Evolutionary conservation across 306 rosid species (phyloP).

Genomic region (Lathyrus aphaca): DNA sequence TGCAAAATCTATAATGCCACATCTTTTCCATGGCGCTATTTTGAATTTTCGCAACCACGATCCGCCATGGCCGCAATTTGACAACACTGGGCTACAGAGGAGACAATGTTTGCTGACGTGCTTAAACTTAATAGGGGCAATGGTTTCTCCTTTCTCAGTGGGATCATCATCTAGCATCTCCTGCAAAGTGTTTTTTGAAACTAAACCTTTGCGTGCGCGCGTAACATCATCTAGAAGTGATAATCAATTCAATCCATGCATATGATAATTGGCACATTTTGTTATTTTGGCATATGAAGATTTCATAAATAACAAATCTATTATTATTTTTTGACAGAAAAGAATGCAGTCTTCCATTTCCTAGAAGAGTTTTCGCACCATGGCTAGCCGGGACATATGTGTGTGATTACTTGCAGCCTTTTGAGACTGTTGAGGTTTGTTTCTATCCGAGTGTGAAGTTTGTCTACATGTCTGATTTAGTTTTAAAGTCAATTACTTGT

Average conservation of each 20-base stretch:
- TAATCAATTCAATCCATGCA: conserved; percentile 11
- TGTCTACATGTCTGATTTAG: conserved; percentile 26
- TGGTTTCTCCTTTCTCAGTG: neutral
- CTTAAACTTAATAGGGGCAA: no score
- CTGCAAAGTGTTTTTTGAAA: neutral
- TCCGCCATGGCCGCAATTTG: no score
- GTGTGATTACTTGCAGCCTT: conserved; percentile 89
- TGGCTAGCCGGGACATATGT: conserved; percentile 73
- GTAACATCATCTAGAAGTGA: conserved; percentile 21
- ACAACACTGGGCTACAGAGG: neutral
- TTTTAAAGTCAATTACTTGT: conserved; percentile 21
- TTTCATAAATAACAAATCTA: conserved; percentile 16
- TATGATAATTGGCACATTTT: conserved; percentile 14
- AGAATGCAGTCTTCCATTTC: conserved; percentile 71
- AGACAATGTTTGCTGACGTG: neutral
- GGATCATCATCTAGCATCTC: conserved; percentile 18
- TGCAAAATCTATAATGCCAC: no score
- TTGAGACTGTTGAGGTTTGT: conserved; percentile 83
- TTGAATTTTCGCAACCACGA: no score
- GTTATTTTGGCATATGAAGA: conserved; percentile 25
- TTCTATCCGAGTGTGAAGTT: conserved; percentile 19
- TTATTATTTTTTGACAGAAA: conserved; percentile 55
- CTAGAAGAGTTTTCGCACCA: conserved; percentile 89
- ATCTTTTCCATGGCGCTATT: no score
- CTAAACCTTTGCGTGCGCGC: neutral